These are phyloP conservation scores for Haberlea rhodopensis DNA, from an alignment of 257 asterid species.

Conservation along the genomic window DNA sequence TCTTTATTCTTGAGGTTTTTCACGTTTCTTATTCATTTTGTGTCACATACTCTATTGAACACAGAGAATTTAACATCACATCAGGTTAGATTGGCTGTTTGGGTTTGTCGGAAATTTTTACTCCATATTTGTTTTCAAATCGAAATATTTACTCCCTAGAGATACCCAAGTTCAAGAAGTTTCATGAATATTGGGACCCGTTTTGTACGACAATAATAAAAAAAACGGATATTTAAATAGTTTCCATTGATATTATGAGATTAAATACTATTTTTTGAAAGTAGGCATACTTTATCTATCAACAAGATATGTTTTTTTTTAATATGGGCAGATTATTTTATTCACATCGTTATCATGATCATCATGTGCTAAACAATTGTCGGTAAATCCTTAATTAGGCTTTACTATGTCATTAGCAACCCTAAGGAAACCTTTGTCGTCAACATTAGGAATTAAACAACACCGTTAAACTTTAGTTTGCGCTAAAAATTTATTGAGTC, in stretches of 20 bases:
- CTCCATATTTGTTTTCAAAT: too few relatives aligned
- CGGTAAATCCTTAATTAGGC: constrained; percentile 28
- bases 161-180: not conserved
- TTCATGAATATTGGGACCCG: constrained; percentile 31
- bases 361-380: constrained; percentile 30
- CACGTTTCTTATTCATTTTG: too few relatives aligned
- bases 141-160: too few relatives aligned
- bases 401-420: constrained; percentile 19
- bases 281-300: constrained; percentile 41
- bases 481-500: not conserved
- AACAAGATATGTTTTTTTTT: constrained; percentile 32
- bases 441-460: constrained; percentile 7
- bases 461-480: not conserved
- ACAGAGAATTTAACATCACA: too few relatives aligned
- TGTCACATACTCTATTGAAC: too few relatives aligned
- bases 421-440: constrained; percentile 21
- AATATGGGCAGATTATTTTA: constrained; percentile 21
- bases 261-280: constrained; percentile 33
- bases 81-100: not conserved
- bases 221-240: constrained; percentile 16
- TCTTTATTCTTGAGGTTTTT: too few relatives aligned
- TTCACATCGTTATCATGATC: constrained; percentile 33
- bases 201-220: constrained; percentile 13
- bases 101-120: not conserved
- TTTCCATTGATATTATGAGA: constrained; percentile 23